A percentile compares a stretch with the other conserved stretches of the same genome.
Conservation (phyloP, 2,329 filamentous ascomycete species). For the Alternaria arborescens region DNA sequence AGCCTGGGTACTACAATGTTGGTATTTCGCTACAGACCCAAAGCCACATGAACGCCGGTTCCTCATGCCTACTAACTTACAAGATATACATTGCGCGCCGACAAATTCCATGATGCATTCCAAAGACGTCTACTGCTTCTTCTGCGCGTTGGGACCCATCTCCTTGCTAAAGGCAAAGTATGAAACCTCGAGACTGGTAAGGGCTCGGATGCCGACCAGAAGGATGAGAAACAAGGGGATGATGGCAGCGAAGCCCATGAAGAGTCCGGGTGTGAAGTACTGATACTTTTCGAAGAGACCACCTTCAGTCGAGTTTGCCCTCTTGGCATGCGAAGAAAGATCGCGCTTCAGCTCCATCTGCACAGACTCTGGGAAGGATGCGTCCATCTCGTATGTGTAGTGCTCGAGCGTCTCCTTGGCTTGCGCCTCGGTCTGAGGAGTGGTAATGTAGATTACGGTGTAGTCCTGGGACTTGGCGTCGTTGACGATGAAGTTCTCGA, state of each 20-base stretch:
- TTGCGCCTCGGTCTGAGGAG: slow-evolving; percentile 55
- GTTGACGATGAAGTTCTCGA: slow-evolving; percentile 40
- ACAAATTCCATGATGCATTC: slow-evolving; percentile 2
- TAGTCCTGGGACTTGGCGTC: slow-evolving; percentile 63
- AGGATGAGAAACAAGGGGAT: slow-evolving; percentile 79
- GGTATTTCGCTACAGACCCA: slow-evolving; percentile 19
- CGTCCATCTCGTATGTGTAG: slow-evolving; percentile 68
- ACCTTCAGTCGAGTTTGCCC: slow-evolving; percentile 34
- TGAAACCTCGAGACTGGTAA: slow-evolving; percentile 83
- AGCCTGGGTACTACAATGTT: slow-evolving; percentile 10
- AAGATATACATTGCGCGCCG: slow-evolving; percentile 13
- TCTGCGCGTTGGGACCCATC: slow-evolving; percentile 86
- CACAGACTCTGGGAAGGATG: slow-evolving; percentile 68
- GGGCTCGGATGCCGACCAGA: slow-evolving; percentile 77
- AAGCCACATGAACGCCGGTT: slow-evolving; percentile 14
- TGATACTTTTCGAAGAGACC: slow-evolving; percentile 89
- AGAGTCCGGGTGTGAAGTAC: slow-evolving; percentile 90
- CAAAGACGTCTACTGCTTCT: slow-evolving; percentile 67
- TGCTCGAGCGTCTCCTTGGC: slow-evolving; percentile 35
- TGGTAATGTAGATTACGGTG: slow-evolving; percentile 79
- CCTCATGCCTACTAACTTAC: slow-evolving; percentile 18
- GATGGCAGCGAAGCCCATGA: slow-evolving; percentile 80
- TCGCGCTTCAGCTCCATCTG: slow-evolving; percentile 80
- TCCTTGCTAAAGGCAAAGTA: slow-evolving; percentile 98
- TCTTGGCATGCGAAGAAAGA: slow-evolving; percentile 48